Conservation (phyloP, 306 rosid genomes). For the Rosa persica region DNA sequence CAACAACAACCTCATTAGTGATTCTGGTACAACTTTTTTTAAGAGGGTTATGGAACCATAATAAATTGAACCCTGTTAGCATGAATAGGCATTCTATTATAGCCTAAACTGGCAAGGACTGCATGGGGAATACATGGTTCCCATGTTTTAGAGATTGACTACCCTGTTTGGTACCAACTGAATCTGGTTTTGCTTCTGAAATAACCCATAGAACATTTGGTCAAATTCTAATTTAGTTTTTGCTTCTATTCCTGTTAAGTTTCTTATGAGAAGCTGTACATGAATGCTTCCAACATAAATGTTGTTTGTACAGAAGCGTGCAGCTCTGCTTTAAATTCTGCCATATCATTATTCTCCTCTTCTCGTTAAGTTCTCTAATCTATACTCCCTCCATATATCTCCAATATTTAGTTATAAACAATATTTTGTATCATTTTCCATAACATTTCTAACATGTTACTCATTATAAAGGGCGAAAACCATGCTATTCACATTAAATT, state of each 20-base stretch:
- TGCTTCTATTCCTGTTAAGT: background rate
- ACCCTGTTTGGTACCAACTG: background rate
- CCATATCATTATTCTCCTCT: background rate
- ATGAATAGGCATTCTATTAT: background rate
- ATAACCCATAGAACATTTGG: background rate
- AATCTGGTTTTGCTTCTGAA: background rate
- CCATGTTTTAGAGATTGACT: background rate
- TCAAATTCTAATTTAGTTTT: background rate
- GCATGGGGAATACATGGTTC: background rate
- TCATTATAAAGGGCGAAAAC: background rate
- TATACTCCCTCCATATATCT: background rate
- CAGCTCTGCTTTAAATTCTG: background rate
- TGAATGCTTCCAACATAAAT: background rate
- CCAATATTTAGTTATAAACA: background rate
- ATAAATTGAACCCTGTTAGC: background rate
- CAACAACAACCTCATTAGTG: background rate
- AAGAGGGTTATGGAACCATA: background rate
- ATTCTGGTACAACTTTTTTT: background rate
- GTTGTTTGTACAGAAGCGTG: constrained; percentile 1
- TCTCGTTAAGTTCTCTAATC: background rate
- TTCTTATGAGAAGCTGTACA: background rate
- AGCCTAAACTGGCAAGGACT: background rate
- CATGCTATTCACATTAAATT: background rate
- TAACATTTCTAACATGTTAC: background rate
- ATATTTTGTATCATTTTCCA: background rate